Conservation (phyloP, 2,329 filamentous ascomycete species). For the Fusarium incarnatum region DNA sequence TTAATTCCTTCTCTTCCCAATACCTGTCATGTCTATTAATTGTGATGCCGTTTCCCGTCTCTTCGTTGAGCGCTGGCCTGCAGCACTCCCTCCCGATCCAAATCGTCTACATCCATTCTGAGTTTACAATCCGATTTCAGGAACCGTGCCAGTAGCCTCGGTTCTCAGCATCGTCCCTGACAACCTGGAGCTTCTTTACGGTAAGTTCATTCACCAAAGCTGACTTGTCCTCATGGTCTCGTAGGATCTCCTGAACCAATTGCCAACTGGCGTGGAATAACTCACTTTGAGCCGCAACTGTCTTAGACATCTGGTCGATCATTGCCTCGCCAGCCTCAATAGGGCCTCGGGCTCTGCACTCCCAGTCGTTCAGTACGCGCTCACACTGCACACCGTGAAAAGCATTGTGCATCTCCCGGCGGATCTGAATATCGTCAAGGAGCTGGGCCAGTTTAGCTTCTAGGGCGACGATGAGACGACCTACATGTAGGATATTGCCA, state of each 20-base stretch:
- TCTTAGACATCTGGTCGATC: background rate
- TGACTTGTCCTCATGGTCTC: background rate
- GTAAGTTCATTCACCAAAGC: background rate
- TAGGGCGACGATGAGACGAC: constrained; percentile 11
- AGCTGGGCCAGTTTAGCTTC: background rate
- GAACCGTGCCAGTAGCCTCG: background rate
- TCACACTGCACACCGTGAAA: constrained; percentile 27
- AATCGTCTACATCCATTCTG: background rate
- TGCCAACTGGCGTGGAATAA: constrained; percentile 14
- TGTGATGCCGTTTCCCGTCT: too few species aligned
- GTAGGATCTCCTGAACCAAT: constrained; percentile 9
- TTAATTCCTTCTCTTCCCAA: background rate
- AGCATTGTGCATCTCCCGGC: constrained; percentile 2
- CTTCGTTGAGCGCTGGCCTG: background rate
- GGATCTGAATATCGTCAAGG: background rate
- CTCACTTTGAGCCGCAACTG: constrained; percentile 7
- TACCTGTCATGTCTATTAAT: background rate
- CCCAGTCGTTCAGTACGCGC: constrained; percentile 32
- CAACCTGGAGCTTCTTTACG: background rate
- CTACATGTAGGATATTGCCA: constrained; percentile 7
- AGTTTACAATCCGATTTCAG: background rate
- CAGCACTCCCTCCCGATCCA: background rate
- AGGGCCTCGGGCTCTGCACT: constrained; percentile 10
- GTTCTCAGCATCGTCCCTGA: background rate
- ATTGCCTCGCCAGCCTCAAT: constrained; percentile 13